Conservation (phyloP, 768 basidiomycete genomes). For the Tylopilus plumbeoviolaceoides region DNA sequence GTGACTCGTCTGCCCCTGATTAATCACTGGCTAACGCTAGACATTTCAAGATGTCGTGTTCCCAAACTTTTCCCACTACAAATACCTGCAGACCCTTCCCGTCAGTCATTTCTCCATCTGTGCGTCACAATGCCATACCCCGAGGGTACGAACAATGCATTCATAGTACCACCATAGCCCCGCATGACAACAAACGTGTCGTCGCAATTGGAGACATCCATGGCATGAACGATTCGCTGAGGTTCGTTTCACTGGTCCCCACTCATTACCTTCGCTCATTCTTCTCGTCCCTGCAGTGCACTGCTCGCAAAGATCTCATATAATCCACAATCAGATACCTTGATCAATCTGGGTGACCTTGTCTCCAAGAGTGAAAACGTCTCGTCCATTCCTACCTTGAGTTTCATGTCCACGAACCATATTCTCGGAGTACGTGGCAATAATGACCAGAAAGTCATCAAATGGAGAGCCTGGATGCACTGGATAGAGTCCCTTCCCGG, state of each 20-base stretch:
- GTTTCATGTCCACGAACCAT: constrained; percentile 58
- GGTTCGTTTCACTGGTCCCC: constrained; percentile 41
- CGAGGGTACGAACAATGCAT: not conserved
- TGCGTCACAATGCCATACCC: constrained; percentile 22
- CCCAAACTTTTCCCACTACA: constrained; percentile 58
- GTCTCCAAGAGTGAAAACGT: constrained; percentile 55
- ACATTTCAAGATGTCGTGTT: constrained; percentile 9
- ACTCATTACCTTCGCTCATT: not conserved
- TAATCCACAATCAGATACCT: constrained; percentile 52
- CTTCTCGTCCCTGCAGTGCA: constrained; percentile 36
- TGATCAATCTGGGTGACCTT: constrained; percentile 85
- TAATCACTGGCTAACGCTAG: not conserved
- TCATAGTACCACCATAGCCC: constrained; percentile 35
- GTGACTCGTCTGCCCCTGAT: not conserved
- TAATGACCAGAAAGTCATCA: constrained; percentile 87
- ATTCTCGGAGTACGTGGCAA: constrained; percentile 88
- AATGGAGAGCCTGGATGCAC: constrained; percentile 85
- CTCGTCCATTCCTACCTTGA: constrained; percentile 59
- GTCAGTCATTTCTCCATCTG: constrained; percentile 52
- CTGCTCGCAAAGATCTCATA: constrained; percentile 64
- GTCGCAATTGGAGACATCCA: constrained; percentile 89
- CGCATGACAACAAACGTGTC: constrained; percentile 47
- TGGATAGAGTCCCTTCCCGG: constrained; percentile 56
- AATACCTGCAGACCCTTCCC: constrained; percentile 39
- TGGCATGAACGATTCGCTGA: constrained; percentile 66